Percentiles rank a stretch among this genome's conserved stretches.
Conservation (phyloP, 1,139 yeast species). For the Diutina neorugosa region DNA sequence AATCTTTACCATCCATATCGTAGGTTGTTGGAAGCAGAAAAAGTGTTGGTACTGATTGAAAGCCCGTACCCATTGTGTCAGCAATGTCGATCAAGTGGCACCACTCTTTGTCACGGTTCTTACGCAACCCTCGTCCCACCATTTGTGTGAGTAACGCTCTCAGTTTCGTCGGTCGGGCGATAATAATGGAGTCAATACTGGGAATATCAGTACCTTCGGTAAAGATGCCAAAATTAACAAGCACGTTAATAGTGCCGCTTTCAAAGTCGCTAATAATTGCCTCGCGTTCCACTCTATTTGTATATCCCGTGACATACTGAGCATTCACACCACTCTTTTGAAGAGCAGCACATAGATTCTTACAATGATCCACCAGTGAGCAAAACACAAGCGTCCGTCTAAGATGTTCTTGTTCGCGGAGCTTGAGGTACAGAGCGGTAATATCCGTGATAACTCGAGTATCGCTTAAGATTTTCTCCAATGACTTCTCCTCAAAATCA, state of each 20-base stretch:
- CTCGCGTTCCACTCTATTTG: conserved; percentile 41
- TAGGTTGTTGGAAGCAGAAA: conserved; percentile 9
- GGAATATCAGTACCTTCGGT: conserved; percentile 97
- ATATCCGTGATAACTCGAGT: conserved; percentile 42
- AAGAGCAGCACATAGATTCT: conserved; percentile 40
- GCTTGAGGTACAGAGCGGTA: conserved; percentile 42
- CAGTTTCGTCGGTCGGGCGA: conserved; percentile 77
- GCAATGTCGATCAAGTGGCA: conserved; percentile 77
- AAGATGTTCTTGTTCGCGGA: conserved; percentile 23
- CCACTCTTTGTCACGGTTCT: conserved; percentile 44
- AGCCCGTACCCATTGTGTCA: conserved; percentile 45
- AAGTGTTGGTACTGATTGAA: conserved; percentile 51
- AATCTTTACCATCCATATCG: not conserved
- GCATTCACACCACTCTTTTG: conserved; percentile 55
- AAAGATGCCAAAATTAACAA: conserved; percentile 81
- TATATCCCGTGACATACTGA: conserved; percentile 60
- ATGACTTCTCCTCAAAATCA: conserved; percentile 43
- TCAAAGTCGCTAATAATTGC: conserved; percentile 46
- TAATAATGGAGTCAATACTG: conserved; percentile 65
- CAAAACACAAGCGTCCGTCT: conserved; percentile 70
- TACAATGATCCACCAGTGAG: conserved; percentile 60
- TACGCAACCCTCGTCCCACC: conserved; percentile 83
- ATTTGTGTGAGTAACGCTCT: conserved; percentile 65
- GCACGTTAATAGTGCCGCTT: conserved; percentile 51
- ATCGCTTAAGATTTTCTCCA: conserved; percentile 47